Evolutionary conservation across 495 filamentous ascomycete species (phyloP).

Genomic region (Echria macrotheca): DNA sequence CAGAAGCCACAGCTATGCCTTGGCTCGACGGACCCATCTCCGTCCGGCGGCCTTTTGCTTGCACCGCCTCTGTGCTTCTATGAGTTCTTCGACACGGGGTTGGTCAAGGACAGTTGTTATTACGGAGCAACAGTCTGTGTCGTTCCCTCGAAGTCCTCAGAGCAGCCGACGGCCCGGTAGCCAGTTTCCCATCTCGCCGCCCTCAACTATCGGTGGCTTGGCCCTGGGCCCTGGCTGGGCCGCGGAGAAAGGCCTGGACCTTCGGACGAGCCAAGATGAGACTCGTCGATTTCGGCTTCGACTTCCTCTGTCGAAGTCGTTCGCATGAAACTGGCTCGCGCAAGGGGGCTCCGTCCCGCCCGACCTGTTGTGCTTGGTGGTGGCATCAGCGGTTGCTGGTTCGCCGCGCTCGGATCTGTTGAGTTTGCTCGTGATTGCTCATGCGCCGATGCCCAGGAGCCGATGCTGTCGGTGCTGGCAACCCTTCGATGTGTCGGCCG

Average conservation of each 20-base stretch:
- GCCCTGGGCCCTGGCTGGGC: neutral
- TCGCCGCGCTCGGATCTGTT: conserved; percentile 1
- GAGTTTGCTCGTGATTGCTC: conserved; percentile 5
- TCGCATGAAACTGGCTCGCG: conserved; percentile 27
- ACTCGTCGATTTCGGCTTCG: conserved; percentile 20
- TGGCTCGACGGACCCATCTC: neutral
- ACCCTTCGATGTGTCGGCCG: conserved; percentile 23
- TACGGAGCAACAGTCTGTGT: too few relatives aligned
- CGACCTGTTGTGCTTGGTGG: conserved; percentile 8
- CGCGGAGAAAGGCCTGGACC: neutral
- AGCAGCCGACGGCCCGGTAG: neutral
- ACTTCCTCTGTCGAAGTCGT: conserved; percentile 26
- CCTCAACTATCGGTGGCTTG: conserved; percentile 15
- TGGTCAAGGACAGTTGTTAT: too few relatives aligned
- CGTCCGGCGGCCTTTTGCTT: too few relatives aligned
- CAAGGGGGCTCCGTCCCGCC: conserved; percentile 31
- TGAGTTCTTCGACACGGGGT: too few relatives aligned
- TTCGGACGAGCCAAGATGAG: conserved; percentile 3
- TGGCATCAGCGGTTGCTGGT: conserved; percentile 17
- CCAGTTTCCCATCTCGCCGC: neutral
- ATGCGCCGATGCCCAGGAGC: conserved; percentile 8
- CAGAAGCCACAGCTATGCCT: neutral
- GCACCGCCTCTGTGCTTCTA: too few relatives aligned
- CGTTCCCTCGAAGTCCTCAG: too few relatives aligned
- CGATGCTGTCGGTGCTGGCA: conserved; percentile 28